These are phyloP conservation scores for Neonectria hederae DNA, from an alignment of 2,329 filamentous ascomycete species.

Conservation along the genomic window DNA sequence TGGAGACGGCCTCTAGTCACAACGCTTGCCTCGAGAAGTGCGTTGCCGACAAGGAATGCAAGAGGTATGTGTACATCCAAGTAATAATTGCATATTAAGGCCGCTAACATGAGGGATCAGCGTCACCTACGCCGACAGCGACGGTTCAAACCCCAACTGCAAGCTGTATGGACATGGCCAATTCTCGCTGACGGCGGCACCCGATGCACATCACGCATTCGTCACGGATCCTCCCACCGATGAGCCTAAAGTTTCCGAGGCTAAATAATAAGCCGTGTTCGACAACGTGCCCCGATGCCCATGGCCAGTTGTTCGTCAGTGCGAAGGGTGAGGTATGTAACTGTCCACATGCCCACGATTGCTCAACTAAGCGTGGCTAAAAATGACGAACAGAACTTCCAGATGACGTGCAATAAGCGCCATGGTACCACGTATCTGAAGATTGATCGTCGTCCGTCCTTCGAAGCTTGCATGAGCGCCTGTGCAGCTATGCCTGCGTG, in stretches of 20 bases:
- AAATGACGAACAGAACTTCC: not conserved
- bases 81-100: not conserved
- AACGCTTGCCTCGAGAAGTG: conserved; percentile 25
- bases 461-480: conserved; percentile 8
- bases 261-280: conserved; percentile 29
- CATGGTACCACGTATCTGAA: not conserved
- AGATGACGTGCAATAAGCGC: not conserved
- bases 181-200: conserved; percentile 13
- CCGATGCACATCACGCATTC: conserved; percentile 17
- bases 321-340: conserved; percentile 17
- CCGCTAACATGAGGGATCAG: not conserved
- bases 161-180: conserved; percentile 25
- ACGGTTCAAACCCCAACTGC: conserved; percentile 19
- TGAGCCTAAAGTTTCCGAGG: conserved; percentile 9
- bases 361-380: not conserved
- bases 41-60: conserved; percentile 23
- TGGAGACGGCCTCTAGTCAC: conserved; percentile 11
- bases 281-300: conserved; percentile 24
- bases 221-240: conserved; percentile 21
- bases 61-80: conserved; percentile 11
- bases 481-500: conserved; percentile 28
- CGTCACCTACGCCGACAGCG: conserved; percentile 5
- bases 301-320: conserved; percentile 23
- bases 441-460: not conserved
- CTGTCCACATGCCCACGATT: not conserved